Percentiles rank a stretch among this genome's conserved stretches.
These are phyloP conservation scores for Lasiodiplodia citricola DNA, from an alignment of 2,329 filamentous ascomycete genomes.

Conservation along the genomic window DNA sequence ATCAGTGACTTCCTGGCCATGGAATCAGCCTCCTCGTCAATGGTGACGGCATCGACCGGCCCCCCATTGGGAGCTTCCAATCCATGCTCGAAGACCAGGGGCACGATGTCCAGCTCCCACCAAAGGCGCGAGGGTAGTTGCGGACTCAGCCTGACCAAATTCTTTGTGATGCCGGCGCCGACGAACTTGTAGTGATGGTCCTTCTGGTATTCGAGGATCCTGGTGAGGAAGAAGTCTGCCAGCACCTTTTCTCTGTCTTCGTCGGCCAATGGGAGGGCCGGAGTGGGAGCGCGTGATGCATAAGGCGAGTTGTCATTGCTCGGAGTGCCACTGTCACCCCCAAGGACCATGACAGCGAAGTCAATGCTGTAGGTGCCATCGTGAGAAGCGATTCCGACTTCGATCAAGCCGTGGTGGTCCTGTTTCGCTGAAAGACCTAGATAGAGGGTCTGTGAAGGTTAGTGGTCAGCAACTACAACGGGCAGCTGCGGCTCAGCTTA, in stretches of 20 bases:
- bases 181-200: conserved; percentile 75
- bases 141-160: conserved; percentile 66
- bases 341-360: conserved; percentile 68
- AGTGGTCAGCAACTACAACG: not conserved
- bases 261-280: not conserved
- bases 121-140: conserved; percentile 73
- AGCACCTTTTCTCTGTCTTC: conserved; percentile 41
- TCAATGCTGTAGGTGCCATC: conserved; percentile 78
- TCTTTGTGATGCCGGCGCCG: conserved; percentile 70
- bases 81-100: conserved; percentile 61
- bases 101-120: conserved; percentile 77
- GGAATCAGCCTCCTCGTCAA: conserved; percentile 82
- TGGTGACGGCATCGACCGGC: conserved; percentile 51
- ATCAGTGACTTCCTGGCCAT: conserved; percentile 80
- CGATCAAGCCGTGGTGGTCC: conserved; percentile 57
- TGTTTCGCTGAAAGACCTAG: conserved; percentile 66
- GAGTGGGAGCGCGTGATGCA: conserved; percentile 29
- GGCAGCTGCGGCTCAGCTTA: conserved; percentile 7
- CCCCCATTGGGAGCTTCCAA: conserved; percentile 25
- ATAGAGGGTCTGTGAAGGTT: conserved; percentile 53
- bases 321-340: conserved; percentile 15
- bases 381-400: conserved; percentile 71
- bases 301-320: conserved; percentile 25
- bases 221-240: conserved; percentile 63
- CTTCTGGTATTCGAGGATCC: conserved; percentile 65